A percentile compares a stretch with the other conserved stretches of the same genome.
phyloP scores from a whole-genome alignment of 179 eudicot species.

The Carnegiea gigantea region DNA sequence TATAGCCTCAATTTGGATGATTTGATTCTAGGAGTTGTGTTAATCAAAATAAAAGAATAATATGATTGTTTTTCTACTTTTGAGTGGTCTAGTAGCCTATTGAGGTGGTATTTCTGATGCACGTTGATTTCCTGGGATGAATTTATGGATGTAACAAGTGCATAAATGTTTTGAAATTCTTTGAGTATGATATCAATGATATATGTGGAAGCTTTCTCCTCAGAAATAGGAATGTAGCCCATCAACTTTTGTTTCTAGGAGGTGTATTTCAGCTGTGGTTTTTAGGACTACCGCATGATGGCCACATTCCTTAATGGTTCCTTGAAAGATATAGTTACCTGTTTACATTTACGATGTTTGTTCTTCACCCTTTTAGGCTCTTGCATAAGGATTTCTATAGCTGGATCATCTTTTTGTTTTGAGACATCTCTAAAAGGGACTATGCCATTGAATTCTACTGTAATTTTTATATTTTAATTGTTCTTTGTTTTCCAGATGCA shows the following conservation, averaged over 20 bases:
- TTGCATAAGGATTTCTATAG: no score
- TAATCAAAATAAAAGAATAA: no score
- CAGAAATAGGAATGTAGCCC: not conserved
- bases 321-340: not conserved
- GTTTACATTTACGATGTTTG: not conserved
- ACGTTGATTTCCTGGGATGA: no score
- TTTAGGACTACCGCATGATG: not conserved
- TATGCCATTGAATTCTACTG: not conserved
- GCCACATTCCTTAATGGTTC: not conserved
- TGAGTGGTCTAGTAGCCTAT: no score
- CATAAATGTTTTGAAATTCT: not conserved
- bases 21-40: no score
- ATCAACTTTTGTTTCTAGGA: not conserved
- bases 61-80: no score
- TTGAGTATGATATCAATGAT: no score
- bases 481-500: conserved; percentile 61
- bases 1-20: no score
- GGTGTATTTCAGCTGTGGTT: not conserved
- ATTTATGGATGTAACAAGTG: not conserved
- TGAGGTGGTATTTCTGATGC: no score
- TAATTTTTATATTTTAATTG: not conserved
- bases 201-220: not conserved
- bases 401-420: not conserved
- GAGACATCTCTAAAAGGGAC: not conserved
- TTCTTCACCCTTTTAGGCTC: not conserved